Evolutionary conservation across 176 grass and related monocot genomes (phyloP), one percentile per base, ranked within the genome.

Genomic region (Alopecurus myosuroides): DNA sequence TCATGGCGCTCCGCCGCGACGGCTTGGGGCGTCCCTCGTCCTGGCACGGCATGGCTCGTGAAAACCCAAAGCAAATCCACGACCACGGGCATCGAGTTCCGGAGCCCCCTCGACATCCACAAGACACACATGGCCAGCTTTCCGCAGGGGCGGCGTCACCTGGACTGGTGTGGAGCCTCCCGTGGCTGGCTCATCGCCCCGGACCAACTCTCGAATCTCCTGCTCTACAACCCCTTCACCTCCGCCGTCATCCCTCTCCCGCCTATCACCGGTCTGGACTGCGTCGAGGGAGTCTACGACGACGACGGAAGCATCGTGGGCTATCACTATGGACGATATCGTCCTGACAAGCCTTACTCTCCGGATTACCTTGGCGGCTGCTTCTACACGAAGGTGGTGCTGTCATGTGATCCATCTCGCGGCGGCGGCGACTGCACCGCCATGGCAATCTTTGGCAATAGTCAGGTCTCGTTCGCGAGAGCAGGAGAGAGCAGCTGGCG

Each of bases 201-300:
- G 2, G 67, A 79, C 30, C 10, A 78, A 11, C 15, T 40, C 62
- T 30, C 83, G 12, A 69, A 56, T 7, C 83, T 85, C 0, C 7
- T 85, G 2, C n/a, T 85, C 1, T 69, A 13, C 70, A 85, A 56
- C 35, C 74, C 62, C 20, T 52, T 85, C 56, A 85, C 60, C 10
- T 17, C 6, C 35, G 45, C 34, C 1, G n/a, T 1, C 18, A 68
- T 77, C 6, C 11, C n/a, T 29, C 74, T 77, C 60, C 60, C 82
- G 3, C 73, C 82, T 2, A 39, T 75, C 23, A 84, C 55, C 1
- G 41, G 74, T 45, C 60, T 74, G 7, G 19, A n/a, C 13, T 48
- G 69, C 0, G 15, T 76, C 0, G 0, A 76, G 9, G 82, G 9
- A 1, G 72, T 52, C 67, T 45, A 42, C 1, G 0, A n/a, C 3